Percentiles rank a stretch among this genome's conserved stretches.
These are phyloP conservation scores for Pythium brachiatum DNA, from an alignment of 352 stramenopile genomes.

Conservation along the genomic window DNA sequence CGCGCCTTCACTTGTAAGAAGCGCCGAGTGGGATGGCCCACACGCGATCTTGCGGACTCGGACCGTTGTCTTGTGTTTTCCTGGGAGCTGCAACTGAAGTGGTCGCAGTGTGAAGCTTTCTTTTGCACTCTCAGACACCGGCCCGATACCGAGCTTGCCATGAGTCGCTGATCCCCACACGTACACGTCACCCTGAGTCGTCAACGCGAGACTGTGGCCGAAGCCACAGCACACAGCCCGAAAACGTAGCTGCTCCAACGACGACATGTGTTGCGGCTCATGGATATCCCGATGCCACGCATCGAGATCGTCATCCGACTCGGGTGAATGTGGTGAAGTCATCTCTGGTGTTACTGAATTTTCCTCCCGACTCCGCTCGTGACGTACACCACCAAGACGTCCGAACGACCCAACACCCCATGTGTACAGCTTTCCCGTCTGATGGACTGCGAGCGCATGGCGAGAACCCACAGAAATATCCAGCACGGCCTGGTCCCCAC, in stretches of 20 bases:
- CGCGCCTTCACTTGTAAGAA: conserved; percentile 50
- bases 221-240: conserved; percentile 59
- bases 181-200: conserved; percentile 62
- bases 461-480: conserved; percentile 64
- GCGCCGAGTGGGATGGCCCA: conserved; percentile 70
- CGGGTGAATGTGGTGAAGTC: conserved; percentile 8
- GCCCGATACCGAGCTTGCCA: conserved; percentile 67
- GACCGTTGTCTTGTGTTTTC: conserved; percentile 4
- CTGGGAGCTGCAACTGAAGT: conserved; percentile 36
- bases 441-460: conserved; percentile 62
- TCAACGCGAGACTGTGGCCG: conserved; percentile 66
- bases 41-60: conserved; percentile 66
- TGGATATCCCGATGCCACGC: conserved; percentile 58
- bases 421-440: conserved; percentile 58
- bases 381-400: conserved; percentile 36
- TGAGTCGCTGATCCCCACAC: conserved; percentile 69
- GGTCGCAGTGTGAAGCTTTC: conserved; percentile 71
- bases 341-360: neutral
- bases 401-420: conserved; percentile 77
- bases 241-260: conserved; percentile 48
- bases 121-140: conserved; percentile 22
- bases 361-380: neutral
- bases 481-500: conserved; percentile 52
- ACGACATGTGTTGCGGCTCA: conserved; percentile 39
- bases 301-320: conserved; percentile 29